Evolutionary conservation across 2,329 filamentous ascomycete species (phyloP).

Genomic region (Dothistroma septosporum): DNA sequence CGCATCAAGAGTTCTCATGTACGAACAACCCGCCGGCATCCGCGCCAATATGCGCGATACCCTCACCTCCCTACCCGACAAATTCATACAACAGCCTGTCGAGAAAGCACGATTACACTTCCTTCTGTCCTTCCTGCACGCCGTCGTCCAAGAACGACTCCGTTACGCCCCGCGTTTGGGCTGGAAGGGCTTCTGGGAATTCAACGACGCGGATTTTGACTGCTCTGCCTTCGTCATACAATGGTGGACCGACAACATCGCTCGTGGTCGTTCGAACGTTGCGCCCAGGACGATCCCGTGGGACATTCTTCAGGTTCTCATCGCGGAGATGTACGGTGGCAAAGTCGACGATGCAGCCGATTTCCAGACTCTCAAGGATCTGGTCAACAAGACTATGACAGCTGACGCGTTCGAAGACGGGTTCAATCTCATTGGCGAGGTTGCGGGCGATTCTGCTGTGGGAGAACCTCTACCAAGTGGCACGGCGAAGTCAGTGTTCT

Average conservation of each 20-base stretch:
- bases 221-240: slow-evolving; percentile 95
- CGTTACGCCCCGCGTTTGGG: slow-evolving; percentile 90
- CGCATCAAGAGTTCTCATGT: slow-evolving; percentile 91
- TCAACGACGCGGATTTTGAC: slow-evolving; percentile 99
- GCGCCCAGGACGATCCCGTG: slow-evolving; percentile 91
- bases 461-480: slow-evolving; percentile 70
- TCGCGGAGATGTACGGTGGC: slow-evolving; percentile 93
- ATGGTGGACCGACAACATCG: slow-evolving; percentile 81
- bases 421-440: slow-evolving; percentile 76
- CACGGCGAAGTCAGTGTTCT: slow-evolving; percentile 80
- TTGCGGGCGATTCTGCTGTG: slow-evolving; percentile 35
- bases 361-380: slow-evolving; percentile 65
- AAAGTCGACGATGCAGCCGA: slow-evolving; percentile 93
- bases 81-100: slow-evolving; percentile 73
- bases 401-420: slow-evolving; percentile 87
- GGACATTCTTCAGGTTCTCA: slow-evolving; percentile 87
- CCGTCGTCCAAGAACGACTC: slow-evolving; percentile 89
- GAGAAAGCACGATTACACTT: slow-evolving; percentile 88
- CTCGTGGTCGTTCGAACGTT: slow-evolving; percentile 84
- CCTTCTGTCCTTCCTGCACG: slow-evolving; percentile 88
- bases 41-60: slow-evolving; percentile 99
- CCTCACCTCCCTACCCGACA: slow-evolving; percentile 61
- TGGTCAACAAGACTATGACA: slow-evolving; percentile 77
- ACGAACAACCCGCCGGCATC: slow-evolving; percentile 95
- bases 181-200: slow-evolving; percentile 99